Evolutionary conservation across 768 basidiomycete genomes (phyloP), one percentile per base, ranked within the genome.

Genomic region (Termitomyces sp.): DNA sequence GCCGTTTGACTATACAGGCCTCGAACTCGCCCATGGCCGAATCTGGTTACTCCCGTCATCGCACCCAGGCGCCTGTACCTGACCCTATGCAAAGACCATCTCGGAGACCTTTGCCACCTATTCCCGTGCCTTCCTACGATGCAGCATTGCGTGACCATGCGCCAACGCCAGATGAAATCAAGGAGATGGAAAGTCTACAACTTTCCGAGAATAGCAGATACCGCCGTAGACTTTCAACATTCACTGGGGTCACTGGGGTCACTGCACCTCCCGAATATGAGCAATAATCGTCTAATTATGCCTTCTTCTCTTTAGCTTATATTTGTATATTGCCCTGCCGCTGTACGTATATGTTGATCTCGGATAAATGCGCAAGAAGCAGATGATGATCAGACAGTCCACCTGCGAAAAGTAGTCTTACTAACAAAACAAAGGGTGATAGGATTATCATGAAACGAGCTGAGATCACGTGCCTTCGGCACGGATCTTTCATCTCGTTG

Each of bases 201-300:
- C n/a, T 47, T 1, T 54, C 23, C 42, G 48, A 32, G 19, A 17
- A 37, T 37, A 44, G 47, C n/a, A 28, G 43, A 35, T 23, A 50
- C 41, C 34, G n/a, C 6, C 55, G 55, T 19, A 56, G 55, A 49
- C 48, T 49, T 51, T 56, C 55, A 37, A 23, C 25, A 17, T 42
- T 51, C 32, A 56, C 55, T 21, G 8, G 47, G 9, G 10, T 48
- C 10, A 56, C 57, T 5, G 56, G 47, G 9, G 6, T 48, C 21
- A 56, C 57, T 3, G 59, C 63, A 21, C 63, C 63, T 44, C 61
- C 63, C 30, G 56, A 59, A 39, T 64, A 64, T 35, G 63, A 61
- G 50, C 58, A 52, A 56, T 64, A 39, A 58, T 45, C 2, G 19
- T 34, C 1, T 53, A 23, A 35, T 3, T 23, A 32, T 30, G 9